Evolutionary conservation across 805 yeast genomes (phyloP), one percentile per base, ranked within the genome.

Genomic region (Vanderwaltozyma verrucispora): DNA sequence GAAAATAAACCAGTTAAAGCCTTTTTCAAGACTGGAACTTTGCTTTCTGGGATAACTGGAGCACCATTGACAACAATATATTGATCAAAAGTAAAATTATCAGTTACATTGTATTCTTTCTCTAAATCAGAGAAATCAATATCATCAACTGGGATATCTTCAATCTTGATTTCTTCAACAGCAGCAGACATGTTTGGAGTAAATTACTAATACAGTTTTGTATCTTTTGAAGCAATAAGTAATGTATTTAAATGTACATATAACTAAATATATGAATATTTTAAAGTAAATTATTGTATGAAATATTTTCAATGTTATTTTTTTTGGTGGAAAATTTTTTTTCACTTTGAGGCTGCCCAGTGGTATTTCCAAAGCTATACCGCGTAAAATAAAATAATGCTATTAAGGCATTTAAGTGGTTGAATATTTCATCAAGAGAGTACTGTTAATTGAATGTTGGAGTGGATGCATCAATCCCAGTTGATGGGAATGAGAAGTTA

Each of bases 61-160:
- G 95, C 88, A 33, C 98, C 98, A 59, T 87, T 96, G 36, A 86
- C 81, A 23, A 89, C 83, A 40, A 89, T 76, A 55, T 75, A 87
- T 53, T 74, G 74, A 53, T 84, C 95, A 40, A 83, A 69, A 35
- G 77, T 74, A 40, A 70, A 64, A 36, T 74, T 75, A 37, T 72
- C 75, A 39, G 74, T 72, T 35, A 81, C 77, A 18, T 73, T 62
- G 60, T 72, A 86, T 62, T 84, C 69, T 40, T 71, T 77, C 60
- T 89, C 96, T 54, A 89, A 70, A 59, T 88, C 96, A 43, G 85
- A 65, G 65, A 84, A 87, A 59, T 81, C 89, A 50, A 83, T 65
- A 47, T 79, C 79, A 48, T 80, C 82, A 41, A 81, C 67, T 15
- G 63, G 64, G 46, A 69, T 68, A 39, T 70, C 74, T 43, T 67